A percentile compares a stretch with the other conserved stretches of the same genome.
Evolutionary conservation across 176 grass and related monocot species (phyloP).

Genomic region (Secale cereale): DNA sequence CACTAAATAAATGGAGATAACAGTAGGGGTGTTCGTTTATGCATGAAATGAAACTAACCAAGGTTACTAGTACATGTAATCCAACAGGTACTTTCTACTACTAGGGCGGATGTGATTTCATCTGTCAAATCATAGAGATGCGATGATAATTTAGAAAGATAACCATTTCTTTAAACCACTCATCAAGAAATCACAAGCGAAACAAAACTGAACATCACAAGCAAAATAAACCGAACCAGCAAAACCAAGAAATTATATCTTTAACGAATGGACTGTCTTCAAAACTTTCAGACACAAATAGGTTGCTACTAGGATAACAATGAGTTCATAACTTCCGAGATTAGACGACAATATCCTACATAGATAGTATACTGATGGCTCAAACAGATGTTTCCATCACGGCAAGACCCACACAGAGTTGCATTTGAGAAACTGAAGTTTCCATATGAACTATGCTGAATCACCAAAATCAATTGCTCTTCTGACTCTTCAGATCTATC

Average conservation of each 20-base stretch:
- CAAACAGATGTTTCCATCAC: background rate
- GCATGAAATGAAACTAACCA: background rate
- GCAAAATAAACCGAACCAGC: background rate
- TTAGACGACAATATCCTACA: background rate
- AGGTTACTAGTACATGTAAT: too few species aligned
- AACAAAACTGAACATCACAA: background rate
- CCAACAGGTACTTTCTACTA: background rate
- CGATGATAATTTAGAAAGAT: background rate
- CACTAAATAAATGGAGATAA: background rate
- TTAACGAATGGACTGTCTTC: background rate
- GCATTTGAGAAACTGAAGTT: conserved; percentile 13
- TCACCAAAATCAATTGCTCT: conserved; percentile 44
- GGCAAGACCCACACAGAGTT: background rate
- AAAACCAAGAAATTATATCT: background rate
- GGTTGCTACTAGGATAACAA: background rate
- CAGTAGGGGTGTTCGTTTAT: background rate
- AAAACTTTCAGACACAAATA: conserved; percentile 12
- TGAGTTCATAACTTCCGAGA: background rate
- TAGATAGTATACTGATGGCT: background rate
- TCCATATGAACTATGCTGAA: conserved; percentile 8
- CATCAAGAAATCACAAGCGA: background rate
- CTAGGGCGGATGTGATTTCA: background rate
- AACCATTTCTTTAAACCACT: background rate
- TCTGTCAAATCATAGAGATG: background rate
- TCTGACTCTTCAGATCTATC: conserved; percentile 43